Conservation (phyloP, 306 rosid genomes). For the Oxytropis ochrocephala region DNA sequence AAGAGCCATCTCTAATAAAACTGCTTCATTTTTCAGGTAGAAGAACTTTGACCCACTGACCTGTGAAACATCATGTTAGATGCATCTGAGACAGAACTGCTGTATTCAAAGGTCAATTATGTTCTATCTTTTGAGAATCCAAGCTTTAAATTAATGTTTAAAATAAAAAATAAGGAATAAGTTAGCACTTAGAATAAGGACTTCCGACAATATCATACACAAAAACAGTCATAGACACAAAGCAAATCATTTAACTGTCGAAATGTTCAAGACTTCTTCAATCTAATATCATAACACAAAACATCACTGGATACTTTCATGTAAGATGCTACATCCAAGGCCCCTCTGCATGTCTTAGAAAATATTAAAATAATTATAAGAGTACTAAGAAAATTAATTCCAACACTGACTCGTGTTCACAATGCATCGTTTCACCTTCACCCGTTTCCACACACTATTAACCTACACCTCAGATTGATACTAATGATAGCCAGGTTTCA, state of each 20-base stretch:
- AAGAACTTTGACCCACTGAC: slow-evolving; percentile 96
- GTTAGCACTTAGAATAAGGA: not conserved
- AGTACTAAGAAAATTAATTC: not conserved
- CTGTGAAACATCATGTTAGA: slow-evolving; percentile 40
- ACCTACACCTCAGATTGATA: not conserved
- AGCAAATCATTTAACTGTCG: slow-evolving; percentile 4
- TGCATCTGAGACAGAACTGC: not conserved
- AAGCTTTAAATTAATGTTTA: not conserved
- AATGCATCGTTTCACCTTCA: not conserved
- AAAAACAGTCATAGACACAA: not conserved
- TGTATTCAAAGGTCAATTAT: not conserved
- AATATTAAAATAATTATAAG: not conserved
- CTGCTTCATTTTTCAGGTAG: slow-evolving; percentile 92
- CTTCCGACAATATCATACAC: not conserved
- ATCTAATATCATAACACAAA: slow-evolving; percentile 11
- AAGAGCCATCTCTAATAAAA: slow-evolving; percentile 81
- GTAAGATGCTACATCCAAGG: slow-evolving; percentile 1
- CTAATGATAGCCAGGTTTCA: not conserved
- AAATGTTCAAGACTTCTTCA: not conserved
- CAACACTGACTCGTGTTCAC: not conserved
- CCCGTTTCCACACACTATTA: not conserved
- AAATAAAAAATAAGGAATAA: not conserved
- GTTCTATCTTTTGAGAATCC: slow-evolving; percentile 1
- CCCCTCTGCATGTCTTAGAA: not conserved
- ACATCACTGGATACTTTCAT: not conserved